Evolutionary conservation across 2,329 filamentous ascomycete species (phyloP).

Genomic region (Neonectria hederae): DNA sequence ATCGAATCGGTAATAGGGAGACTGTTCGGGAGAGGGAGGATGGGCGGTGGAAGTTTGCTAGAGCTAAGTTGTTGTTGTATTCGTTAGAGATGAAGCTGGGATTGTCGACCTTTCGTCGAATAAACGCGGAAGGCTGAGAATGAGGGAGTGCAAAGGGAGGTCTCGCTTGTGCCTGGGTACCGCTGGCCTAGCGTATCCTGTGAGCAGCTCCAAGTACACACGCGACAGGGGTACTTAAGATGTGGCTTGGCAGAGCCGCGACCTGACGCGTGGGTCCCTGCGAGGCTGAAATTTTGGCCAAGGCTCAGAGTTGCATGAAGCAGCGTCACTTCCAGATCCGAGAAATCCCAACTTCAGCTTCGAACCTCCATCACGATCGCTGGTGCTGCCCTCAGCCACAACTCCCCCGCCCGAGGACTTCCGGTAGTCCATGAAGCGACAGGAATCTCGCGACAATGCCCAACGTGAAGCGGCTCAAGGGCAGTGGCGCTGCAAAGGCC

Average conservation of each 20-base stretch:
- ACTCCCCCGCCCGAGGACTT: slow-evolving; percentile 12
- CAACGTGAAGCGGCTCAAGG: slow-evolving; percentile 67
- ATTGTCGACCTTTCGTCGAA: slow-evolving; percentile 19
- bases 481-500: slow-evolving; percentile 57
- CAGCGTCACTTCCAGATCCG: slow-evolving; percentile 32
- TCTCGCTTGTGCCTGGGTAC: slow-evolving; percentile 17
- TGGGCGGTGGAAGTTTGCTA: not conserved
- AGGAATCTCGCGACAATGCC: slow-evolving; percentile 55
- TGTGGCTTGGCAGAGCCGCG: slow-evolving; percentile 33
- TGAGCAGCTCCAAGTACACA: slow-evolving; percentile 20
- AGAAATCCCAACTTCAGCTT: slow-evolving; percentile 30
- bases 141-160: slow-evolving; percentile 12
- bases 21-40: not conserved
- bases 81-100: not conserved
- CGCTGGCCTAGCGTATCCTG: not conserved
- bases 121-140: slow-evolving; percentile 38
- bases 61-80: not conserved
- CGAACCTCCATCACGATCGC: slow-evolving; percentile 23
- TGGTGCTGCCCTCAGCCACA: slow-evolving; percentile 20
- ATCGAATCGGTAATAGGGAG: not conserved
- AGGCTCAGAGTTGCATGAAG: slow-evolving; percentile 29
- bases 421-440: slow-evolving; percentile 37
- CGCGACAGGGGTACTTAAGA: slow-evolving; percentile 20
- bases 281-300: slow-evolving; percentile 50
- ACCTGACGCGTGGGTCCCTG: slow-evolving; percentile 37